A percentile compares a stretch with the other conserved stretches of the same genome.
Conservation (phyloP, 495 filamentous ascomycete species). For the Darksidea phi region DNA sequence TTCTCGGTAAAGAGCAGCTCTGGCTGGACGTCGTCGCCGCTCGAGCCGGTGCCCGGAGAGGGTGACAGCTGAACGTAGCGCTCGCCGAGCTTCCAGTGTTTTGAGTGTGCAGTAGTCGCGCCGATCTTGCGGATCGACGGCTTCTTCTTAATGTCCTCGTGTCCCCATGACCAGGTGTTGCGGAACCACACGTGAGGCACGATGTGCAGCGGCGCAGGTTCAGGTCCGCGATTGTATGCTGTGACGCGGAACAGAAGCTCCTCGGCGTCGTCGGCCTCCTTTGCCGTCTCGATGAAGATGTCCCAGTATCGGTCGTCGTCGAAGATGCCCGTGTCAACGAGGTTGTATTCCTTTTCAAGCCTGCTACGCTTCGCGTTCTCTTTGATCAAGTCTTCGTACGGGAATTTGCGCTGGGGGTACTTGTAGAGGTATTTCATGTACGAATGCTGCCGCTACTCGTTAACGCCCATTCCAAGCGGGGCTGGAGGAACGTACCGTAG, state of each 20-base stretch:
- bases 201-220: constrained; percentile 87
- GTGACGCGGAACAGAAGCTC: constrained; percentile 93
- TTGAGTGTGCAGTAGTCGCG: constrained; percentile 67
- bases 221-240: constrained; percentile 91
- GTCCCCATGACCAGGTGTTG: constrained; percentile 93
- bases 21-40: constrained; percentile 78
- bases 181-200: constrained; percentile 95
- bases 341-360: constrained; percentile 81
- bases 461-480: constrained; percentile 32
- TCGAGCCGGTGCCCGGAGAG: constrained; percentile 76
- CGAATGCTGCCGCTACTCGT: constrained; percentile 64
- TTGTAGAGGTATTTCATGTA: constrained; percentile 99
- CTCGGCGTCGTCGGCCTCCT: constrained; percentile 83
- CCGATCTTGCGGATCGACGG: constrained; percentile 66
- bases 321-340: constrained; percentile 88
- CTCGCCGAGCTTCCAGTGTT: constrained; percentile 74
- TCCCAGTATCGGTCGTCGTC: constrained; percentile 95
- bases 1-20: constrained; percentile 90
- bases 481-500: constrained; percentile 48
- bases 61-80: constrained; percentile 84
- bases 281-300: constrained; percentile 93
- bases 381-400: constrained; percentile 80
- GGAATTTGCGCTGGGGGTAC: constrained; percentile 87
- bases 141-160: constrained; percentile 68
- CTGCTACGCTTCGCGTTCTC: constrained; percentile 76